Evolutionary conservation across 2,329 filamentous ascomycete genomes (phyloP).

Genomic region (Calonectria hongkongensis): DNA sequence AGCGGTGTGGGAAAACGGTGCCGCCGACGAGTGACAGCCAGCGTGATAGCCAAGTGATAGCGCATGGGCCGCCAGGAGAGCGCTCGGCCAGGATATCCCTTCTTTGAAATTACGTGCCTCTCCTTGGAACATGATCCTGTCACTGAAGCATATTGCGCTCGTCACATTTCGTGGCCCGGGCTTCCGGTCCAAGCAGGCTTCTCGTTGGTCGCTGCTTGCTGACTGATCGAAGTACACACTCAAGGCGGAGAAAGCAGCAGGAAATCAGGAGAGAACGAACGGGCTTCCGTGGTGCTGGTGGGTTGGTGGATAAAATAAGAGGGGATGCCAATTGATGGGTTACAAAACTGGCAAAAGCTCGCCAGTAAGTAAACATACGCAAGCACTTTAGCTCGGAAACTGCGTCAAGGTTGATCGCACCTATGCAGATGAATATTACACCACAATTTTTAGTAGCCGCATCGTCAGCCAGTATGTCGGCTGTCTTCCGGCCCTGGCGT

Average conservation of each 20-base stretch:
- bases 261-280: conserved; percentile 16
- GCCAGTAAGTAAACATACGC: background rate
- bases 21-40: background rate
- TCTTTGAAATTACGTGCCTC: conserved; percentile 33
- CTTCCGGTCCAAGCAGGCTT: conserved; percentile 25
- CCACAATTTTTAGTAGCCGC: background rate
- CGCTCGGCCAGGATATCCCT: conserved; percentile 30
- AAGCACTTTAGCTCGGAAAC: background rate
- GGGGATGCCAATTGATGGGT: conserved; percentile 11
- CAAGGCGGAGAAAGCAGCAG: background rate
- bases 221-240: conserved; percentile 24
- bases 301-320: conserved; percentile 29
- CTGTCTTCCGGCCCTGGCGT: background rate
- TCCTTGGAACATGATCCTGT: conserved; percentile 20
- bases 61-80: conserved; percentile 5
- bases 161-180: conserved; percentile 32
- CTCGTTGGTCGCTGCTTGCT: conserved; percentile 30
- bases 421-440: background rate
- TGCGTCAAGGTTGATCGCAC: background rate
- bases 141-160: conserved; percentile 20
- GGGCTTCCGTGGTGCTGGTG: conserved; percentile 2
- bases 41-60: conserved; percentile 22
- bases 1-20: background rate
- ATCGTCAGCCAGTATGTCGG: background rate
- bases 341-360: conserved; percentile 3